Conservation (phyloP, 2,329 filamentous ascomycete genomes). For the Hymenoscyphus albidus region DNA sequence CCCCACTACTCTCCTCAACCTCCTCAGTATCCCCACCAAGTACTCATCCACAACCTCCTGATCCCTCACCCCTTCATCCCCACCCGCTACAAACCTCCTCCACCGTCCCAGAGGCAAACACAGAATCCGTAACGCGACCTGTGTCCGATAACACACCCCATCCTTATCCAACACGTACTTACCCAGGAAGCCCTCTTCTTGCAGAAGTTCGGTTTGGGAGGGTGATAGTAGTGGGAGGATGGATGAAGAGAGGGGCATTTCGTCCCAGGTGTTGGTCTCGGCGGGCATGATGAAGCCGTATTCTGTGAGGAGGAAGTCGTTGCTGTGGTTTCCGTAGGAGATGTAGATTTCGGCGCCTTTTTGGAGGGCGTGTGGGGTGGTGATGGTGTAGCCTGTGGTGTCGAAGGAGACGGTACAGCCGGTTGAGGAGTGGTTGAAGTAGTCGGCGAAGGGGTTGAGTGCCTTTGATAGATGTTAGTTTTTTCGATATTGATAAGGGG, state of each 20-base stretch:
- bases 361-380: slow-evolving; percentile 47
- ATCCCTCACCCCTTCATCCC: slow-evolving; percentile 45
- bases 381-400: slow-evolving; percentile 50
- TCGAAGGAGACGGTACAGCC: slow-evolving; percentile 52
- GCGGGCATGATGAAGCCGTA: slow-evolving; percentile 41
- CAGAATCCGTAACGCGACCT: slow-evolving; percentile 48
- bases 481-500: neutral
- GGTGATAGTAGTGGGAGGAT: slow-evolving; percentile 28
- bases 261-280: slow-evolving; percentile 30
- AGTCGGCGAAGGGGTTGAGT: slow-evolving; percentile 68
- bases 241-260: slow-evolving; percentile 30
- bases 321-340: slow-evolving; percentile 66
- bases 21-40: slow-evolving; percentile 33
- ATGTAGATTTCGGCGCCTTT: slow-evolving; percentile 63
- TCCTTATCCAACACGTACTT: slow-evolving; percentile 49
- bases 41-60: slow-evolving; percentile 39
- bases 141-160: slow-evolving; percentile 52
- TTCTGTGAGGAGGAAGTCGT: slow-evolving; percentile 69
- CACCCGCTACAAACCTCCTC: slow-evolving; percentile 43
- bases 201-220: slow-evolving; percentile 39
- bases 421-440: slow-evolving; percentile 57
- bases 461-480: slow-evolving; percentile 34
- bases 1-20: slow-evolving; percentile 13
- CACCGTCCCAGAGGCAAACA: slow-evolving; percentile 39
- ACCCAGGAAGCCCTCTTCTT: slow-evolving; percentile 47